Conservation (phyloP, 495 filamentous ascomycete species). For the Neurospora sp. region DNA sequence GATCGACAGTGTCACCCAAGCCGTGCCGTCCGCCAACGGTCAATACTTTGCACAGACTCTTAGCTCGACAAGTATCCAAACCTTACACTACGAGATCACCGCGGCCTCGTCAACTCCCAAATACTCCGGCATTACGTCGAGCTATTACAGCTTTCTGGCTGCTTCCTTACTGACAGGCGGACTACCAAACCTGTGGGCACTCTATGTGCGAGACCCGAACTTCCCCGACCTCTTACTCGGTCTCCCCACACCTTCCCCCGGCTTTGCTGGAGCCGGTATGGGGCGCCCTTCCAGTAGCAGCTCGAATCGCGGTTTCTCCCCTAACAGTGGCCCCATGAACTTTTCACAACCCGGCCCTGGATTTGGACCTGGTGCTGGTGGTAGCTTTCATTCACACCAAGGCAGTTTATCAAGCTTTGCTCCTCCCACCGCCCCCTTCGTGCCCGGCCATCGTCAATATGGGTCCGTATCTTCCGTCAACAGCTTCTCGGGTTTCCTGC, state of each 20-base stretch:
- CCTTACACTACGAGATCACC: constrained; percentile 74
- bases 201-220: constrained; percentile 77
- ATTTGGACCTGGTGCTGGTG: not conserved
- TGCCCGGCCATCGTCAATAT: constrained; percentile 10
- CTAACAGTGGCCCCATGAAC: not conserved
- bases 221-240: constrained; percentile 66
- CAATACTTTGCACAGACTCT: constrained; percentile 50
- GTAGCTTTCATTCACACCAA: constrained; percentile 13
- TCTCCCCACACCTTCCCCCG: constrained; percentile 49
- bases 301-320: constrained; percentile 7
- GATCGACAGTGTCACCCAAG: constrained; percentile 51
- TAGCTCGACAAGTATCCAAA: constrained; percentile 53
- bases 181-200: constrained; percentile 57
- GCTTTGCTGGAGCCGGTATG: constrained; percentile 34
- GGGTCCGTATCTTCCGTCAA: constrained; percentile 10
- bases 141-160: constrained; percentile 83
- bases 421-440: not conserved
- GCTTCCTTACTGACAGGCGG: constrained; percentile 64
- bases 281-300: constrained; percentile 29
- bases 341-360: not conserved
- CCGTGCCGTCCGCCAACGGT: constrained; percentile 47
- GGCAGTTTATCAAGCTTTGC: constrained; percentile 7
- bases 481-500: not conserved
- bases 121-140: constrained; percentile 49
- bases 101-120: constrained; percentile 44